Evolutionary conservation across 2,329 filamentous ascomycete genomes (phyloP).

Genomic region (Aspergillus ustus): DNA sequence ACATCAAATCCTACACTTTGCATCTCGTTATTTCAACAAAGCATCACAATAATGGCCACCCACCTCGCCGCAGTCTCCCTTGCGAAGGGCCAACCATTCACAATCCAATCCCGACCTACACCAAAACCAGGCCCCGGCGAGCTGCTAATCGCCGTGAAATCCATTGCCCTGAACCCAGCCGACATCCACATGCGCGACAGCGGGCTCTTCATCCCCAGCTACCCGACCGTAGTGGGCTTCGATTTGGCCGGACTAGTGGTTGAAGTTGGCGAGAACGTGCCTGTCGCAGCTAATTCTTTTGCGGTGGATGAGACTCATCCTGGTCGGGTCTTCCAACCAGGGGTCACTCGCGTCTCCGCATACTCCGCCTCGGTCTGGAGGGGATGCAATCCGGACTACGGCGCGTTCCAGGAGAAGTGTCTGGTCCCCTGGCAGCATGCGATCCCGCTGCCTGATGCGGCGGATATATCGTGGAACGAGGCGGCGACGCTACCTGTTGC

Average conservation of each 20-base stretch:
- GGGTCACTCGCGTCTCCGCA: slow-evolving; percentile 46
- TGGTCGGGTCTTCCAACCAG: slow-evolving; percentile 32
- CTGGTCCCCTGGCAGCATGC: slow-evolving; percentile 51
- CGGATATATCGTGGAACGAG: slow-evolving; percentile 43
- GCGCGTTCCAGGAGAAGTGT: slow-evolving; percentile 52
- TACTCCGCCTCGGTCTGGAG: slow-evolving; percentile 49
- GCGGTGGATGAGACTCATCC: slow-evolving; percentile 8
- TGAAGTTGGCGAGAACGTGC: slow-evolving; percentile 47
- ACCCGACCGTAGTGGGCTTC: slow-evolving; percentile 46
- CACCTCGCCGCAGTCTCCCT: slow-evolving; percentile 48
- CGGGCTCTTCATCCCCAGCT: slow-evolving; percentile 48
- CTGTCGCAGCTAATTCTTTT: slow-evolving; percentile 18
- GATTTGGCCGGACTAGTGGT: slow-evolving; percentile 53
- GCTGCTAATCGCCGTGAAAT: slow-evolving; percentile 54
- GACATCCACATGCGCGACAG: slow-evolving; percentile 49
- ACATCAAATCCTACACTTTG: not conserved
- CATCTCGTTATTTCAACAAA: not conserved
- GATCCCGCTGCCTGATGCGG: slow-evolving; percentile 37
- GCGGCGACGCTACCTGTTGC: slow-evolving; percentile 49
- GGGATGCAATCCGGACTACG: slow-evolving; percentile 51
- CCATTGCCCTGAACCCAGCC: slow-evolving; percentile 56
- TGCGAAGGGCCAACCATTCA: slow-evolving; percentile 44
- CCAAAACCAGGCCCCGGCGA: slow-evolving; percentile 53
- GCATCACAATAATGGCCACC: slow-evolving; percentile 33
- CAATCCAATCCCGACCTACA: slow-evolving; percentile 45